Base-by-base conservation (phyloP, 371 early-diverging fungal genomes). In the Hamiltosporidium tvaerminnensis region DNA sequence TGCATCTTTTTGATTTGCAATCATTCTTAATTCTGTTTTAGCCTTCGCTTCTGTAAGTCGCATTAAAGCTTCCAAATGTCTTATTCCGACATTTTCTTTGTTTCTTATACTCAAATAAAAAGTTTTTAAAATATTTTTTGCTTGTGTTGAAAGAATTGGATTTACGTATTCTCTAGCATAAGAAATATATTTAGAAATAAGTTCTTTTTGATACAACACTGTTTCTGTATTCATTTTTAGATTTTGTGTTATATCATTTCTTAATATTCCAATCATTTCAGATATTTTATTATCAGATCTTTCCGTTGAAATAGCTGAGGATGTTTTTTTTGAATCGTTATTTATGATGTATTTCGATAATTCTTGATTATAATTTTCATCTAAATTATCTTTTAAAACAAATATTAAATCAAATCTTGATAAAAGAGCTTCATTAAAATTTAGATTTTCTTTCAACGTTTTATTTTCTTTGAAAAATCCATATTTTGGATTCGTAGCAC, bases 301-400 rank as follows among this genome's bases (percentile, higher is more conserved):
- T 44, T 53, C 32, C n/a, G 5, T n/a, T n/a, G 5, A 7, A 9
- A 9, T 12, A 53, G 35, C 7, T 53, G 38, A 44, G 14, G 7
- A 9, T 7, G 44, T 14, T 44, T 44, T 44, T 44, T 7, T 14
- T 44, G 44, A 44, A 44, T 9, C 44, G 9, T 44, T 7, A 44
- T 44, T 44, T 44, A 44, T 44, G 7, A 9, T 44, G 44, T 9
- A 44, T 44, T 44, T 44, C 44, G 14, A 14, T 36, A 61, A 14
- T 23, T 87, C 84, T 71, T 81, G 52, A 50, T 59, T 63, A 3
- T 72, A 38, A 7, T 70, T 63, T 57, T 64, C 68, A 58, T 55
- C 55, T 32, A 67, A 44, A 53, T 70, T 61, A 41, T 75, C 75
- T 16, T 64, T 49, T 52, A 78, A 34, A 16, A 73, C 32, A 57